These are phyloP conservation scores for Fusarium virguliforme DNA, from an alignment of 2,329 filamentous ascomycete species.

Conservation along the genomic window DNA sequence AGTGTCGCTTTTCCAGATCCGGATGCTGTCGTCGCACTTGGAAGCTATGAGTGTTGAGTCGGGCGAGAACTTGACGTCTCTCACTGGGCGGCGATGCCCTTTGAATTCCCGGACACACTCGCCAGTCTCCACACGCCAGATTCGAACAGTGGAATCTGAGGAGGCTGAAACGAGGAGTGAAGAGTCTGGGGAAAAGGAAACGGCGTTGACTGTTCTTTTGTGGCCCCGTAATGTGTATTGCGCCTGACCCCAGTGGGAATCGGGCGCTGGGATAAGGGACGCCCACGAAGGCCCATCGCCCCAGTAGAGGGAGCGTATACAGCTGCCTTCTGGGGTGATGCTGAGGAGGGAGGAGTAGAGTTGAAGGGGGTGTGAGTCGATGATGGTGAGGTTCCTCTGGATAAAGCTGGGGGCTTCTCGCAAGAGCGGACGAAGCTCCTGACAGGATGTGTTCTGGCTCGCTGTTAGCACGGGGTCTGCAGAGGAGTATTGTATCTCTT, in stretches of 20 bases:
- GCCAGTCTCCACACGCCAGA: background rate
- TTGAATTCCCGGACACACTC: background rate
- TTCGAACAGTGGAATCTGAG: background rate
- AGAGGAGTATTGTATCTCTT: background rate
- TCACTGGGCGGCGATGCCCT: background rate
- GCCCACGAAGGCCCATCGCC: background rate
- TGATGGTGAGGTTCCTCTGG: background rate
- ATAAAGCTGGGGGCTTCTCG: constrained; percentile 5
- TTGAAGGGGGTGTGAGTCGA: background rate
- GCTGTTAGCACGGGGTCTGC: background rate
- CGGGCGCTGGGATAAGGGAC: background rate
- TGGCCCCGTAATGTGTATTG: background rate
- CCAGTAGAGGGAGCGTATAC: background rate
- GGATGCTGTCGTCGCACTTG: background rate
- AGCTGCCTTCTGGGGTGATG: background rate
- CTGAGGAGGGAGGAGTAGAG: constrained; percentile 7
- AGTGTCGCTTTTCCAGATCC: background rate
- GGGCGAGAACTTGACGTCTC: background rate
- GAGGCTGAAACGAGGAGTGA: background rate
- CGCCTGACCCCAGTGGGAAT: background rate
- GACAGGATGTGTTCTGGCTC: background rate
- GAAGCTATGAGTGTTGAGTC: background rate
- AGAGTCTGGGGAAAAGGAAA: background rate
- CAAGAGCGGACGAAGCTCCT: background rate
- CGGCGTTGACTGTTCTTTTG: background rate